These are phyloP conservation scores for Adansonia gregorii DNA, from an alignment of 441 rosid species.

Conservation along the genomic window DNA sequence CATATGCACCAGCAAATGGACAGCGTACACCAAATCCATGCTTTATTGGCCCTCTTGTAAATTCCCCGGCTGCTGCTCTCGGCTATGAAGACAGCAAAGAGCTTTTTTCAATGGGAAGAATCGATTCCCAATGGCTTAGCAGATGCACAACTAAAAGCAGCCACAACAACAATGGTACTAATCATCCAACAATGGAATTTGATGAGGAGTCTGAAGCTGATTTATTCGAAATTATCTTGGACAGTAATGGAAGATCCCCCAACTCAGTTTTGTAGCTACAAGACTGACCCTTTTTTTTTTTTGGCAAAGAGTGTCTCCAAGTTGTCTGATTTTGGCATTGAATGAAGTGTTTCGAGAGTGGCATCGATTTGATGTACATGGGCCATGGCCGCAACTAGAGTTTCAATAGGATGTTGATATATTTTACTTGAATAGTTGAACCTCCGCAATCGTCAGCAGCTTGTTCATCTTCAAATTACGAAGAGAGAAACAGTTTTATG, in stretches of 20 bases:
- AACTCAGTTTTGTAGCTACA: constrained; percentile 34
- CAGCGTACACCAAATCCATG: constrained; percentile 73
- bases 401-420: constrained; percentile 2
- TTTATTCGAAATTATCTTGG: constrained; percentile 84
- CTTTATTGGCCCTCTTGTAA: constrained; percentile 55
- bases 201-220: constrained; percentile 94
- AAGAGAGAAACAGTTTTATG: constrained; percentile 20
- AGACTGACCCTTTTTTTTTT: constrained; percentile 23
- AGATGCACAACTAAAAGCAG: constrained; percentile 47
- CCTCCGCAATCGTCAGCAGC: constrained; percentile 19
- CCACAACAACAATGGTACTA: constrained; percentile 34
- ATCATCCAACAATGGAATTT: constrained; percentile 45
- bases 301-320: constrained; percentile 2
- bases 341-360: constrained; percentile 25
- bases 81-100: constrained; percentile 80
- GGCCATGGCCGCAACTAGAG: constrained; percentile 3
- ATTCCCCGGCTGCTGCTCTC: constrained; percentile 51
- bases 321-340: constrained; percentile 22
- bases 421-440: constrained; percentile 8
- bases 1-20: constrained; percentile 54
- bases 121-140: constrained; percentile 78
- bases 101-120: constrained; percentile 92
- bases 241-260: constrained; percentile 54
- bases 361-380: constrained; percentile 26
- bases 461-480: constrained; percentile 15